phyloP scores from a whole-genome alignment of 768 basidiomycete genomes.

The Omphalotus guepiniiformis region DNA sequence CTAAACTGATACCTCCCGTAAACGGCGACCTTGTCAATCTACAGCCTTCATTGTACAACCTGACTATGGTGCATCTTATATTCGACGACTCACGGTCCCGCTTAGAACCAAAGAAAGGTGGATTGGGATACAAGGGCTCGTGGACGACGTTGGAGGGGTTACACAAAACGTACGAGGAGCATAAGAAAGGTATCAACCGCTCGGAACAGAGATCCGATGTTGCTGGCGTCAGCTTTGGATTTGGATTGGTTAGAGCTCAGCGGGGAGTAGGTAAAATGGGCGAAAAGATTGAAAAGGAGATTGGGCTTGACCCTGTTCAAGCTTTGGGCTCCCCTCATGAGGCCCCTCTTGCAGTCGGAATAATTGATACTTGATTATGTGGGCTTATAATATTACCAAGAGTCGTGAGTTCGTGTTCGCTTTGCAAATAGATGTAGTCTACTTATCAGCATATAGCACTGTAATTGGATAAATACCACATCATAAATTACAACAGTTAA shows the following conservation, averaged over 20 bases:
- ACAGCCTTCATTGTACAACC: constrained; percentile 55
- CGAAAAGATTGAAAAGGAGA: constrained; percentile 7
- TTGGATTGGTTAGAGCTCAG: constrained; percentile 22
- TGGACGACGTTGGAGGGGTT: constrained; percentile 58
- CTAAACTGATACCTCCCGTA: constrained; percentile 38
- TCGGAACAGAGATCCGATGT: constrained; percentile 35
- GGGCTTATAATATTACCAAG: too few relatives aligned
- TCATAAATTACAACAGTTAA: too few relatives aligned
- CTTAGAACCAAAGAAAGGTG: constrained; percentile 48
- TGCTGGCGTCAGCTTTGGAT: constrained; percentile 45
- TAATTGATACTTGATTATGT: too few relatives aligned
- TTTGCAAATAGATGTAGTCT: too few relatives aligned
- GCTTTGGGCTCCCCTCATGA: too few relatives aligned
- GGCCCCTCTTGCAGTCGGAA: too few relatives aligned
- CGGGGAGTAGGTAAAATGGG: constrained; percentile 6
- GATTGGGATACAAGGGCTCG: constrained; percentile 56
- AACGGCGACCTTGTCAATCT: constrained; percentile 48
- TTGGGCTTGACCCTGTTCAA: neutral
- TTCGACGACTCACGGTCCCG: constrained; percentile 67
- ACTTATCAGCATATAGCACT: too few relatives aligned
- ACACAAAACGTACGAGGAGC: constrained; percentile 51
- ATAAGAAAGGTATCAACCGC: constrained; percentile 33
- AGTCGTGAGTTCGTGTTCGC: too few relatives aligned
- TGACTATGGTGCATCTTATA: constrained; percentile 51
- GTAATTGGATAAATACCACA: too few relatives aligned